phyloP scores from a whole-genome alignment of 768 basidiomycete species.

The Termitomyces eurrhizus region DNA sequence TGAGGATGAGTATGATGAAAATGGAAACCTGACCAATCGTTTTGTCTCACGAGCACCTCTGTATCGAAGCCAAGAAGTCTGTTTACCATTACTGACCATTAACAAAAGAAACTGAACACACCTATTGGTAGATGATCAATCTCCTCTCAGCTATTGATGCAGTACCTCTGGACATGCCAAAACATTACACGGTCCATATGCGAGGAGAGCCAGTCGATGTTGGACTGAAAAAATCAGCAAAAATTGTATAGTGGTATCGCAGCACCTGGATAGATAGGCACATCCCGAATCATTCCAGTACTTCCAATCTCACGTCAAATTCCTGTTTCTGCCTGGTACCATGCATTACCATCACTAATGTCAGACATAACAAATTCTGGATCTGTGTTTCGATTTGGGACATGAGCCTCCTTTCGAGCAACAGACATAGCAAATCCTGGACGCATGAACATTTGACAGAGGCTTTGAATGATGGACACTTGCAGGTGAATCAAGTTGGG shows the following conservation, averaged over 20 bases:
- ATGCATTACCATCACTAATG: neutral
- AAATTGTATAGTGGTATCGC: neutral
- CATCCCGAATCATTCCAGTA: neutral
- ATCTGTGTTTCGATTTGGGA: neutral
- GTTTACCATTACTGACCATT: neutral
- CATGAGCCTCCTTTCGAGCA: neutral
- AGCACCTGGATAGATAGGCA: neutral
- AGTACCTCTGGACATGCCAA: neutral
- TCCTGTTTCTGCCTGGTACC: neutral
- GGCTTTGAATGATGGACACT: neutral
- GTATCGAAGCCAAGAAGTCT: neutral
- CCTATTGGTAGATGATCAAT: too few relatives aligned
- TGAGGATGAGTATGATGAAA: constrained; percentile 12
- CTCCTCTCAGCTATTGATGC: constrained; percentile 13
- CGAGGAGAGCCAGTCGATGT: neutral
- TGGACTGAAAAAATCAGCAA: constrained; percentile 11
- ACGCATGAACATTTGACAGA: neutral
- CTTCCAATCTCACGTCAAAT: neutral
- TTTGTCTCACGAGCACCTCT: neutral
- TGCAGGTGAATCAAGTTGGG: too few relatives aligned
- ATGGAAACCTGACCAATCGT: neutral
- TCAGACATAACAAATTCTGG: neutral
- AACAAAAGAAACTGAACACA: too few relatives aligned
- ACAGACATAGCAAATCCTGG: neutral
- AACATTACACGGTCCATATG: neutral